Conservation (phyloP, 2,329 filamentous ascomycete genomes). For the Xylaria sp. region DNA sequence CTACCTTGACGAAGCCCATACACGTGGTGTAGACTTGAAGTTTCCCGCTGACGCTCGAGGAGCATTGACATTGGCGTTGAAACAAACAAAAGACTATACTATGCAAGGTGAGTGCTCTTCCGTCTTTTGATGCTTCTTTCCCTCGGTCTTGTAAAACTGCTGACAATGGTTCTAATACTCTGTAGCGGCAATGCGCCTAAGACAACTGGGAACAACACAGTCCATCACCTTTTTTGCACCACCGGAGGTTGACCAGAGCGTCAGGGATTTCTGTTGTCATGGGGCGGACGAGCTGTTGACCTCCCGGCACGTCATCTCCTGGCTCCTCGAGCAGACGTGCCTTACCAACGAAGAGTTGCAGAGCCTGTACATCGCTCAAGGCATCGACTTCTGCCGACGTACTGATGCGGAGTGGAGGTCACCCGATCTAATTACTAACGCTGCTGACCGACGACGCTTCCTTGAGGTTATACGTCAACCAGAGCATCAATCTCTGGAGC, state of each 20-base stretch:
- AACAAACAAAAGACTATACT: slow-evolving; percentile 54
- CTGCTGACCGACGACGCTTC: slow-evolving; percentile 27
- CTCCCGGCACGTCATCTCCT: slow-evolving; percentile 46
- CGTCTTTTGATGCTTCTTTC: background rate
- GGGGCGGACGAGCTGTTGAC: slow-evolving; percentile 27
- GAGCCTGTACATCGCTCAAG: slow-evolving; percentile 55
- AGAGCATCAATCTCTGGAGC: slow-evolving; percentile 52
- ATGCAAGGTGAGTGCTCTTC: slow-evolving; percentile 43
- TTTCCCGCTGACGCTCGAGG: slow-evolving; percentile 44
- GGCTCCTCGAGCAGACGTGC: slow-evolving; percentile 63
- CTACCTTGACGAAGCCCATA: slow-evolving; percentile 55
- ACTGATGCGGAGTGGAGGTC: slow-evolving; percentile 43
- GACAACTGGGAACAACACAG: slow-evolving; percentile 53
- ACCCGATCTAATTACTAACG: slow-evolving; percentile 35
- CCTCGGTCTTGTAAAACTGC: background rate
- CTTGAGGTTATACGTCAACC: slow-evolving; percentile 41
- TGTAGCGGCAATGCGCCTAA: slow-evolving; percentile 60
- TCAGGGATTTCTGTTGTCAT: slow-evolving; percentile 42
- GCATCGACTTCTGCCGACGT: slow-evolving; percentile 54
- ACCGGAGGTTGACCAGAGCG: slow-evolving; percentile 57
- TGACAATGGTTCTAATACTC: background rate
- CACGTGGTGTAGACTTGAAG: slow-evolving; percentile 54
- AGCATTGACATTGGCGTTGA: slow-evolving; percentile 51
- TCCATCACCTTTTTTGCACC: slow-evolving; percentile 52
- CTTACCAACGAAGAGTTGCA: slow-evolving; percentile 53